Evolutionary conservation across 2,329 filamentous ascomycete species (phyloP).

Genomic region (Penicillium sp.): DNA sequence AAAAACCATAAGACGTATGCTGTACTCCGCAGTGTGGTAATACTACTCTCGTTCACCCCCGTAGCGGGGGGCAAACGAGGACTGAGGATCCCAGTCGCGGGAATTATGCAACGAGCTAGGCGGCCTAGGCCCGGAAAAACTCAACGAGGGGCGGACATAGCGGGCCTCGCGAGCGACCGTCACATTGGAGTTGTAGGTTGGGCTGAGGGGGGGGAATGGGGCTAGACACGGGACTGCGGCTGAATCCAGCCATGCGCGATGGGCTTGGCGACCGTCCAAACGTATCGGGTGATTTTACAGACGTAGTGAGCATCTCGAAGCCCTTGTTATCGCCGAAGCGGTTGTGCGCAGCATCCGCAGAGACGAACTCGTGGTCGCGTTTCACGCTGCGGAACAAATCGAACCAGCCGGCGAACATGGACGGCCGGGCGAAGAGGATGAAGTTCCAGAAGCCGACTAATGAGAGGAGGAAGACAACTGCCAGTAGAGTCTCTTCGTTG

Average conservation of each 20-base stretch:
- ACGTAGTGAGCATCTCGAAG: constrained; percentile 71
- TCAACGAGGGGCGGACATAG: constrained; percentile 49
- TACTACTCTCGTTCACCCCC: constrained; percentile 12
- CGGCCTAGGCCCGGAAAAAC: constrained; percentile 50
- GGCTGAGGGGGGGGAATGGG: constrained; percentile 10
- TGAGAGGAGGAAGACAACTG: constrained; percentile 77
- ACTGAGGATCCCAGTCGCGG: constrained; percentile 39
- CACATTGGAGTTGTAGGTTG: constrained; percentile 18
- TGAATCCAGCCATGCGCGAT: constrained; percentile 12
- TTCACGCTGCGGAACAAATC: constrained; percentile 56
- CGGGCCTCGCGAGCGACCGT: constrained; percentile 46
- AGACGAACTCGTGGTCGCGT: constrained; percentile 75
- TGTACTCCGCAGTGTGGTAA: too few relatives aligned
- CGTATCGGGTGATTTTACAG: constrained; percentile 35
- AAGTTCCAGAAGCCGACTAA: constrained; percentile 86
- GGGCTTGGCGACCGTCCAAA: constrained; percentile 26
- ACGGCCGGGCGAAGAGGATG: constrained; percentile 74
- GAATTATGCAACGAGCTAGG: constrained; percentile 32
- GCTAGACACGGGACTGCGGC: constrained; percentile 29
- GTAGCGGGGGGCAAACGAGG: constrained; percentile 35
- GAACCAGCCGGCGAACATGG: constrained; percentile 83
- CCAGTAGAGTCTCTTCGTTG: constrained; percentile 72
- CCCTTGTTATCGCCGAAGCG: constrained; percentile 64
- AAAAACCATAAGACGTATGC: not conserved
- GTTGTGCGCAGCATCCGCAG: constrained; percentile 75